phyloP scores from a whole-genome alignment of 345 rosid species.

The Lenwebbia sp. region DNA sequence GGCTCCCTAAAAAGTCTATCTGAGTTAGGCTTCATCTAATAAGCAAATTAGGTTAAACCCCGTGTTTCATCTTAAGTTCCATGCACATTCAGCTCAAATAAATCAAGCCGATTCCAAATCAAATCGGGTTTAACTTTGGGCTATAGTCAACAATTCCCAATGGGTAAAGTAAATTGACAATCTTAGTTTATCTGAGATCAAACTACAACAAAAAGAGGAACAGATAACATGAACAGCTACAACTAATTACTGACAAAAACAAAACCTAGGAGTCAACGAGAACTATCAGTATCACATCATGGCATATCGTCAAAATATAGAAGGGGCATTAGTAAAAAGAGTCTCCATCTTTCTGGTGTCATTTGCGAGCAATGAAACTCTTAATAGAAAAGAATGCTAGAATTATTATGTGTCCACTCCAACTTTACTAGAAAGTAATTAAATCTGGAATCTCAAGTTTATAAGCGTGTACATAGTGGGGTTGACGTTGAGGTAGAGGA shows the following conservation, averaged over 20 bases:
- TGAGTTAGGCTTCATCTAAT: too few species aligned
- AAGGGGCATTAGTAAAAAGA: neutral
- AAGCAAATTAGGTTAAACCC: too few species aligned
- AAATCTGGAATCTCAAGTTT: slow-evolving; percentile 36
- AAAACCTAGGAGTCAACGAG: neutral
- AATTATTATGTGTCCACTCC: neutral
- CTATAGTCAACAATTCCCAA: too few species aligned
- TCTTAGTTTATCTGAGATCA: too few species aligned
- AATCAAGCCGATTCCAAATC: too few species aligned
- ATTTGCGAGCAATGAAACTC: neutral
- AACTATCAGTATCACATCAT: neutral
- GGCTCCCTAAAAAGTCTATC: too few species aligned
- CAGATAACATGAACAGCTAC: neutral
- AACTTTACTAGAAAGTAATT: slow-evolving; percentile 20
- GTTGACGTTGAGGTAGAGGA: neutral
- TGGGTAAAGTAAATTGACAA: neutral
- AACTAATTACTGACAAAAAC: neutral
- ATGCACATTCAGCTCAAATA: too few species aligned
- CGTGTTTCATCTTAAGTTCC: too few species aligned
- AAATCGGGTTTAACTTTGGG: too few species aligned
- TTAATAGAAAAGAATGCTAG: neutral
- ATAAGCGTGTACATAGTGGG: slow-evolving; percentile 6
- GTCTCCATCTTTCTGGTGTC: neutral
- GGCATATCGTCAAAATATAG: neutral
- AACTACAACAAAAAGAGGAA: too few species aligned